Evolutionary conservation across 192 early-diverging fungal species (phyloP), one percentile per base, ranked within the genome.

Genomic region (Phycomyces blakesleeanus): DNA sequence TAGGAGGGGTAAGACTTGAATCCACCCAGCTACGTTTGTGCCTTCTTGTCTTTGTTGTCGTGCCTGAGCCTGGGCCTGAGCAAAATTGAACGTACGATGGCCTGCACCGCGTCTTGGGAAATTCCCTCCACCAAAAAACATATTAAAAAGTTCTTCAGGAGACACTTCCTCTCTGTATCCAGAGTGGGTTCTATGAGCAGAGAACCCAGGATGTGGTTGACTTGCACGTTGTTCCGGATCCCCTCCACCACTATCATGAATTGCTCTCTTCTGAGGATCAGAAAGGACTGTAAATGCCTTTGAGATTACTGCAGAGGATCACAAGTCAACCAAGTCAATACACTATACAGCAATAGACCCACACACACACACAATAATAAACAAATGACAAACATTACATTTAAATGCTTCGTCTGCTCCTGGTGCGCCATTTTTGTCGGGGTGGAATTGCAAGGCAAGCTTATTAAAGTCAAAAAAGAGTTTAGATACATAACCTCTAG

Each of bases 321-420:
- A 40, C 59, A 21, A 49, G 18, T 37, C 54, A 29, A 55, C 44
- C n/a, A n/a, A 7, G 49, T n/a, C n/a, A n/a, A n/a, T n/a, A n/a
- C n/a, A n/a, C n/a, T n/a, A n/a, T n/a, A n/a, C n/a, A n/a, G n/a
- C n/a, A n/a, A n/a, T n/a, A n/a, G n/a, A n/a, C n/a, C n/a, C n/a
- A n/a, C n/a, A n/a, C n/a, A 55, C 22, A 16, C 24, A 16, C 34
- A 50, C 24, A 3, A 25, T 52, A 7, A 0, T 6, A 27, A 25
- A 8, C 47, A 15, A 15, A 14, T 58, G 29, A 4, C 20, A n/a
- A 57, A 21, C 62, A 63, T 55, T 77, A 91, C 89, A 81, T 77
- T 97, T 97, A 71, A 98, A 98, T 0, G 96, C 94, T 72, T 96
- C 94, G 60, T 96, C 95, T 5, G 94, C 93, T n/a, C 96, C 94